A percentile compares a stretch with the other conserved stretches of the same genome.
Conservation (phyloP, 495 filamentous ascomycete species). For the Bacidia rubella region DNA sequence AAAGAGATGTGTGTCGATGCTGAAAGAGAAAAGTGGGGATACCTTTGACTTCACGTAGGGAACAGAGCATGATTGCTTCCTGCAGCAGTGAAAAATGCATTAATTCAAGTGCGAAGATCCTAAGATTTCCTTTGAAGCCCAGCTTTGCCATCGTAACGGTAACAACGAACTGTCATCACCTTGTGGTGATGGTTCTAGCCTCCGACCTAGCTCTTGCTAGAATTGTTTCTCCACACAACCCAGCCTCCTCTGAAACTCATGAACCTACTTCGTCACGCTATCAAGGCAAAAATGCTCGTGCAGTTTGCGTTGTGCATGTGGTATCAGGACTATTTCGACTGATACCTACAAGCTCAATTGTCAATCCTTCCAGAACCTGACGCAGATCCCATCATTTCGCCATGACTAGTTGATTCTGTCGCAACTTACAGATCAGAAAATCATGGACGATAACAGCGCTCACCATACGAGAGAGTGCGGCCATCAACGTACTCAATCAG, state of each 20-base stretch:
- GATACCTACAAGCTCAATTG: no score
- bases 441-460: background rate
- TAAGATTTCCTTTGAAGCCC: no score
- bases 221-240: background rate
- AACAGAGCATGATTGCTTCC: background rate
- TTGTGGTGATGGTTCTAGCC: background rate
- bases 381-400: no score
- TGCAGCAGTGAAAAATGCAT: background rate
- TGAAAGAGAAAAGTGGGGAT: constrained; percentile 66
- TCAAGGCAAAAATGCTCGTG: no score
- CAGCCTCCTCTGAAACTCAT: background rate
- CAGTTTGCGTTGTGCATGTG: no score
- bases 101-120: background rate
- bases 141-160: no score
- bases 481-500: background rate
- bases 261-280: no score
- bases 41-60: constrained; percentile 67
- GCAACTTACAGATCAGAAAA: no score
- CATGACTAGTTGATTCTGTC: no score
- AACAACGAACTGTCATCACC: background rate
- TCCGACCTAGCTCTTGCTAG: background rate
- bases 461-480: background rate
- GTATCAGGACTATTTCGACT: no score
- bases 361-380: no score
- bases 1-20: constrained; percentile 50